Conservation (phyloP, 2,329 filamentous ascomycete species). For the Didymella segeticola region DNA sequence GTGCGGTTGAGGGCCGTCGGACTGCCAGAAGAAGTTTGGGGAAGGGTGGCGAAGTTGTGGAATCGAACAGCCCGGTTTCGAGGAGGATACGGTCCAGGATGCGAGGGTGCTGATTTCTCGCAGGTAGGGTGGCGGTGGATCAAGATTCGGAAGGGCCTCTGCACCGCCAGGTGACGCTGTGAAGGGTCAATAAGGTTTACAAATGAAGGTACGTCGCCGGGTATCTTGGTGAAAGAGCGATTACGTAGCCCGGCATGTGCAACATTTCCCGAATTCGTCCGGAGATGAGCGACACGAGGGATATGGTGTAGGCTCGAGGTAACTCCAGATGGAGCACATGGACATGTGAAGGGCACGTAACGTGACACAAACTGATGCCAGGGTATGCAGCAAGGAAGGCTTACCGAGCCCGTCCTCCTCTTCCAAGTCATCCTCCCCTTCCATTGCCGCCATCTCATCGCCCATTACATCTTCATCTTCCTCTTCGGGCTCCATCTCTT, state of each 20-base stretch:
- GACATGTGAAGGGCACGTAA: not conserved
- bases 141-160: constrained; percentile 25
- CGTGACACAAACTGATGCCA: not conserved
- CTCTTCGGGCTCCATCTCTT: constrained; percentile 26
- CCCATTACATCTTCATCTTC: constrained; percentile 33
- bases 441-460: constrained; percentile 33
- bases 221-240: not conserved
- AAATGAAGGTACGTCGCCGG: not conserved
- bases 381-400: constrained; percentile 9
- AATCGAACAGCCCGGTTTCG: constrained; percentile 81
- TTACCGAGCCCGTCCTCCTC: constrained; percentile 35
- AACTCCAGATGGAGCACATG: not conserved
- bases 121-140: constrained; percentile 57
- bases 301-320: not conserved
- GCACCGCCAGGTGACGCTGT: constrained; percentile 26
- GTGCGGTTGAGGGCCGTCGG: constrained; percentile 84
- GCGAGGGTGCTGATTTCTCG: constrained; percentile 87
- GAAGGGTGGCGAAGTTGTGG: constrained; percentile 78
- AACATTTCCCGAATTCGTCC: not conserved
- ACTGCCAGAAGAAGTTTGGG: constrained; percentile 80
- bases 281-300: not conserved
- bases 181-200: constrained; percentile 4
- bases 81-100: constrained; percentile 81
- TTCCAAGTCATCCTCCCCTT: constrained; percentile 57
- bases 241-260: not conserved